Evolutionary conservation across 495 filamentous ascomycete genomes (phyloP), one percentile per base, ranked within the genome.

Genomic region (Apodospora peruviana): DNA sequence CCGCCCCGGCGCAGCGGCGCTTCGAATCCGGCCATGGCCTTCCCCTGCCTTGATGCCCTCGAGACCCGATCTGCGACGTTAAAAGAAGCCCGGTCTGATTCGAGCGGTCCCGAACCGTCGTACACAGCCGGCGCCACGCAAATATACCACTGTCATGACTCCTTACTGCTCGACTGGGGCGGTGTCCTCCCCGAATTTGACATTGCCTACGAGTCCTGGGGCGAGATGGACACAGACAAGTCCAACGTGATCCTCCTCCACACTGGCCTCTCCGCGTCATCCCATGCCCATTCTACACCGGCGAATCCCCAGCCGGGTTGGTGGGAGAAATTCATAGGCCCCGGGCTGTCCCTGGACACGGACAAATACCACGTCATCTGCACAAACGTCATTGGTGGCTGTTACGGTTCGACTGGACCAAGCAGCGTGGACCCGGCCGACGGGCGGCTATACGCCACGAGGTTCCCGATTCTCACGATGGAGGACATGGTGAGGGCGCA

Each of bases 291-390:
- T 54, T 96, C 90, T 37, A 97, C 91, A 19, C 72, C 75, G 29
- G 74, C 69, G 12, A 99, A 97, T 64, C 80, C 87, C 0, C 87
- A 95, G 64, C 83, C 87, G 0, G 93, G 93, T 0, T 99, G 93
- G 93, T 99, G 93, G 93, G 94, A 99, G 72, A 95, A 87, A 65
- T 99, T 99, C 66, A 96, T 99, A 55, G 93, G 93, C 0, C 87
- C 94, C 0, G 90, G 88, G 0, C 75, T 77, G 24, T 83, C 90
- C 18, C 66, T 99, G 5, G 88, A 99, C 65, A 99, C 94, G 2
- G 66, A 91, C 58, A 91, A 88, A 60, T 95, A 94, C 69, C 86
- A 85, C 61, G 69, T 99, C 41, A 89, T 99, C 52, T 99, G 93
- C 68, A 97, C 94, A 8, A 99, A 99, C 64, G 89, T 96, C 14